Base-by-base conservation (phyloP, 2,329 filamentous ascomycete genomes). In the Tolypocladium album region DNA sequence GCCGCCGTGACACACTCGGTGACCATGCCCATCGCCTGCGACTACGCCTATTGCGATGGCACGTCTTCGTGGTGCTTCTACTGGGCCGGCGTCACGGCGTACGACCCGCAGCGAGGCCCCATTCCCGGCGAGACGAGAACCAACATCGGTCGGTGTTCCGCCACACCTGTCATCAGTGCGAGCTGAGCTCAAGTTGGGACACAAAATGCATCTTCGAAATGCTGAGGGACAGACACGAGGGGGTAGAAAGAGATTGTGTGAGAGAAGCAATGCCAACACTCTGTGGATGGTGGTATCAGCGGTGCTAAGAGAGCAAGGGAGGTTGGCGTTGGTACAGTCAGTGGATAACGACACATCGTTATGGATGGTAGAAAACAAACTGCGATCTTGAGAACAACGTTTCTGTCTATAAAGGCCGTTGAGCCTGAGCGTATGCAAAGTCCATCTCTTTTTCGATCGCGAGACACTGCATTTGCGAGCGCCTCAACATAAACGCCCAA, bases 81-180 rank as follows among this genome's bases (percentile, higher is more conserved):
- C 65, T 78, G 74, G 69, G 68, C 65, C 31, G 74, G 74, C 20
- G 63, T 75, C 53, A 76, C 72, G 8, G 65, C 66, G n/a, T 75
- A 68, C 61, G 68, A 76, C 56, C 60, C 65, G 22, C 67, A 64
- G 1, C 63, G 65, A 6, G 75, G 74, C 0, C 69, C 70, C 6
- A 57, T 74, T 17, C 74, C 75, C 4, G 75, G 74, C 2, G 75
- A 76, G 67, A 71, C 68, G 31, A 66, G 67, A n/a, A 68, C 66
- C 2, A 62, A 66, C 4, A 42, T 76, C 0, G 74, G 74, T 3
- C 53, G 60, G 15, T 75, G 73, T 58, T 27, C 59, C 20, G 27
- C 42, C 2, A 40, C 58, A n/a, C 39, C 62, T 36, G 27, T n/a
- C 42, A 24, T 6, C 58, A 39, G 20, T 12, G 34, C 55, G 22